phyloP scores from a whole-genome alignment of 2,329 filamentous ascomycete genomes.

The Sporothrix brasiliensis region DNA sequence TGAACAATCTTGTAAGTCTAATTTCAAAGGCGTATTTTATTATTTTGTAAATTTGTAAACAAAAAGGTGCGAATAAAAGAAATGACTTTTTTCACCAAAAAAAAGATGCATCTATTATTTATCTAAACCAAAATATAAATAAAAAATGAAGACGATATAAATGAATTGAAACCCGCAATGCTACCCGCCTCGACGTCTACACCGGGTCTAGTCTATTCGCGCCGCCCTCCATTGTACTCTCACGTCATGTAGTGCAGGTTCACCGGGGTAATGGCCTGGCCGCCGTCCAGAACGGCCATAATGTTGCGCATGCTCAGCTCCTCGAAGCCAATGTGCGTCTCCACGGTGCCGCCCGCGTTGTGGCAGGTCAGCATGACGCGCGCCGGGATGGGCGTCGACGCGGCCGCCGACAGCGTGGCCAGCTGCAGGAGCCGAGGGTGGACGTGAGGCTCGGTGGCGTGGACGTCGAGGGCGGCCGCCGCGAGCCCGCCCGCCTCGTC shows the following conservation, averaged over 20 bases:
- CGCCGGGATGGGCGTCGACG: background rate
- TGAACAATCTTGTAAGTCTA: too few relatives aligned
- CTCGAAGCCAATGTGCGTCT: slow-evolving; percentile 69
- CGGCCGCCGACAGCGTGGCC: slow-evolving; percentile 38
- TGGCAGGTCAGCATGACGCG: slow-evolving; percentile 64
- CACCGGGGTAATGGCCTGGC: slow-evolving; percentile 61
- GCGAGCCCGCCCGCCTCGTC: slow-evolving; percentile 47
- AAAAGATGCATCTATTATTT: too few relatives aligned
- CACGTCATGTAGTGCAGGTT: slow-evolving; percentile 58
- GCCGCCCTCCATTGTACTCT: too few relatives aligned
- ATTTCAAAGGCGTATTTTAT: too few relatives aligned
- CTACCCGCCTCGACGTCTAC: background rate
- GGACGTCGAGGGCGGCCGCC: slow-evolving; percentile 65
- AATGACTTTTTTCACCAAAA: too few relatives aligned
- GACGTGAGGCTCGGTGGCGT: slow-evolving; percentile 61
- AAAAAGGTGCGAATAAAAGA: too few relatives aligned
- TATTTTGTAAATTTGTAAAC: too few relatives aligned
- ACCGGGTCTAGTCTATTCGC: background rate
- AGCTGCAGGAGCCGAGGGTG: slow-evolving; percentile 51
- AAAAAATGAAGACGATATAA: background rate
- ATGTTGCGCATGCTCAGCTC: slow-evolving; percentile 68
- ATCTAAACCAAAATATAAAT: background rate
- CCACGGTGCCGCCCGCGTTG: slow-evolving; percentile 67
- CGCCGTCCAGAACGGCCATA: slow-evolving; percentile 58
- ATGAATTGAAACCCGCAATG: background rate